phyloP scores from a whole-genome alignment of 345 rosid genomes.

The Psidium friedrichsthalianum region DNA sequence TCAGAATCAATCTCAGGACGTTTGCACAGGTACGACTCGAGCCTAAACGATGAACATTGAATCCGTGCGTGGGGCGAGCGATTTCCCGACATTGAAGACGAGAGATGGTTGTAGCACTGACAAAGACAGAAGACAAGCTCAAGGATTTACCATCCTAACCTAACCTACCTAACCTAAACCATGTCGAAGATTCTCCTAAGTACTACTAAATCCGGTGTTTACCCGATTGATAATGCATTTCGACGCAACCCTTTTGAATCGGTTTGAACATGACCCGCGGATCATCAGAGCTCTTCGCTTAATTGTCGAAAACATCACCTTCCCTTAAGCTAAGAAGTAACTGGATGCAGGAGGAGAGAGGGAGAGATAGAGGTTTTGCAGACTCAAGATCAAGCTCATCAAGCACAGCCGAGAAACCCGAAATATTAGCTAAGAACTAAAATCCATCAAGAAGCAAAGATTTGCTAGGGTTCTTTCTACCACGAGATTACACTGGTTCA shows the following conservation, averaged over 20 bases:
- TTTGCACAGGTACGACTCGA: not conserved
- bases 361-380: not conserved
- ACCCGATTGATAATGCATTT: not conserved
- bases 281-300: not conserved
- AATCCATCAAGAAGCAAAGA: not conserved
- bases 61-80: not conserved
- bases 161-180: not conserved
- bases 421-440: not conserved
- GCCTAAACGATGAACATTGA: not conserved
- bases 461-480: not conserved
- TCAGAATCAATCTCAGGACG: not conserved
- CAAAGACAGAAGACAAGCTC: not conserved
- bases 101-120: not conserved
- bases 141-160: not conserved
- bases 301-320: not conserved
- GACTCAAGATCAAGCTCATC: not conserved
- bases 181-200: not conserved
- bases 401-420: not conserved
- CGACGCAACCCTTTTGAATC: not conserved
- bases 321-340: not conserved
- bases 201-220: not conserved
- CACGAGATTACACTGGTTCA: not conserved
- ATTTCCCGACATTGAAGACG: not conserved
- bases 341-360: not conserved
- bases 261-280: not conserved